Evolutionary conservation across 2,329 filamentous ascomycete genomes (phyloP).

Genomic region (Aspergillus sp.): DNA sequence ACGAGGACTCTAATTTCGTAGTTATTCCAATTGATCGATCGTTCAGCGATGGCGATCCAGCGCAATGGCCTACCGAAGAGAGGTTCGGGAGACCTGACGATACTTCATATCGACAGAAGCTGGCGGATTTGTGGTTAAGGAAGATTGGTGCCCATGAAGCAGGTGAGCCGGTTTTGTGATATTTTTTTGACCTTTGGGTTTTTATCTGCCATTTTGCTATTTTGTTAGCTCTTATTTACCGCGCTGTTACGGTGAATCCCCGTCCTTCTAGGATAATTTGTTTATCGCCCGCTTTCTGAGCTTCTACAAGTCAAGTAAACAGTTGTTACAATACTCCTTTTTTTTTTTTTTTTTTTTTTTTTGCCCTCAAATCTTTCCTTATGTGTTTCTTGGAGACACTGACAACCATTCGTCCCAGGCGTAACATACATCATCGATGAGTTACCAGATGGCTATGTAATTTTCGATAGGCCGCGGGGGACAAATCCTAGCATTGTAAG

Average conservation of each 20-base stretch:
- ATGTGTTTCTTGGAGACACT: not conserved
- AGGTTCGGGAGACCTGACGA: constrained; percentile 41
- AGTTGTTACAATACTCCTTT: not conserved
- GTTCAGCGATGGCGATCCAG: constrained; percentile 40
- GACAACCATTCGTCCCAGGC: constrained; percentile 27
- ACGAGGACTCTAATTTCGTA: constrained; percentile 21
- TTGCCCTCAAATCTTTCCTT: not conserved
- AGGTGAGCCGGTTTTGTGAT: constrained; percentile 29
- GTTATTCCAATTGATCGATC: constrained; percentile 34
- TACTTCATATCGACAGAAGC: constrained; percentile 47
- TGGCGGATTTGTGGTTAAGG: constrained; percentile 52
- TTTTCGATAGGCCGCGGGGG: constrained; percentile 52
- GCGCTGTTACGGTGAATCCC: not conserved
- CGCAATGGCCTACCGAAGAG: constrained; percentile 38
- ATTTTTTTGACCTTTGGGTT: not conserved
- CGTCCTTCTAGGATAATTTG: not conserved
- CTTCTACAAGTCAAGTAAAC: not conserved
- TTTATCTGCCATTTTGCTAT: not conserved
- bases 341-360: not conserved
- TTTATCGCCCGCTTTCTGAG: not conserved
- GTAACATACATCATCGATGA: constrained; percentile 52
- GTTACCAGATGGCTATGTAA: constrained; percentile 55
- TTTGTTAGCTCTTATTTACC: not conserved
- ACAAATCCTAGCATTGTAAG: constrained; percentile 36
- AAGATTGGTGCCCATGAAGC: constrained; percentile 37